Evolutionary conservation across 148 eudicot genomes (phyloP), one percentile per base, ranked within the genome.

Genomic region (Euryodendron excelsum): DNA sequence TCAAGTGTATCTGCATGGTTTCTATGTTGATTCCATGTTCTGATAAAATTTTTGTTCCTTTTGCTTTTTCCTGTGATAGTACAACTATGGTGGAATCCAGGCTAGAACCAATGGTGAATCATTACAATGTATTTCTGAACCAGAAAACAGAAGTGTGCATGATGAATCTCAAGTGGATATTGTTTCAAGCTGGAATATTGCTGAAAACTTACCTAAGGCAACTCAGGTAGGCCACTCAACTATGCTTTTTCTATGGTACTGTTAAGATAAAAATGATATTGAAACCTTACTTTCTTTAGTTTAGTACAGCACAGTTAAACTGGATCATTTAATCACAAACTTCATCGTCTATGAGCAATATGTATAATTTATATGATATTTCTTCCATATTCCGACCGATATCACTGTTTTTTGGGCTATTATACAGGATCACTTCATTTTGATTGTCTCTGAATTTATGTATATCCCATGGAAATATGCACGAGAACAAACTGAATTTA

Each of bases 81-180:
- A 90, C 88, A 96, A 96, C 82, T 96, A 91, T 81, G 99, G 98
- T 74, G 99, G 98, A 72, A 93, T 96, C 83, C 99, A 88, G 84
- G 98, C 94, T 73, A 89, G 80, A 84, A 80, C 66, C 63, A 82
- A 82, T 23, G 85, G 82, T 65, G 84, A 76, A 80, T 73, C 85
- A 74, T 73, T 88, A 37, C 83, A 88, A 77, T 86, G 78, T 73
- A 45, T 55, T 77, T 60, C 89, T 73, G 74, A 82, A 68, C 78
- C 78, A 62, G 74, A 82, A 69, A 50, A 73, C 18, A 88, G 82
- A 79, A 73, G 80, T 69, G 62, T 71, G 59, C 75, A 78, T 77
- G 84, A 79, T 64, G 88, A 86, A 75, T 80, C 87, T 78, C 89
- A 84, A 85, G 88, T 89, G 48, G 98, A 91, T 52, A 89, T 93